phyloP scores from a whole-genome alignment of 2,329 filamentous ascomycete genomes.

The Fusarium nisikadoi region DNA sequence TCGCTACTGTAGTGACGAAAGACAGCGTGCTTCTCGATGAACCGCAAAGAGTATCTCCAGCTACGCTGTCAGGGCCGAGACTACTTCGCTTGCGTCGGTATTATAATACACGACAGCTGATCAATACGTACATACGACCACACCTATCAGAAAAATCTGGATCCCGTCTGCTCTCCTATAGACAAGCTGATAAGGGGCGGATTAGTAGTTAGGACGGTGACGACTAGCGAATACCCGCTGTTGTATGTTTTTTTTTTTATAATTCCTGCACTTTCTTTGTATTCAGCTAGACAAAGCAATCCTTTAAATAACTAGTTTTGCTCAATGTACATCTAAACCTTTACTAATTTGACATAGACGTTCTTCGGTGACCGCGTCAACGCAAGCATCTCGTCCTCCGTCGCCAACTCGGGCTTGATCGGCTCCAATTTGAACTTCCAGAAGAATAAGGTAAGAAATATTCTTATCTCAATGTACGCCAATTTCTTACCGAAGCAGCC shows the following conservation, averaged over 20 bases:
- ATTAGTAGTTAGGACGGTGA: background rate
- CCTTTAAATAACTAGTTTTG: too few species aligned
- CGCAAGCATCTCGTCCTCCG: slow-evolving; percentile 12
- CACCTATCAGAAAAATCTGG: background rate
- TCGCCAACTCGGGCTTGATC: background rate
- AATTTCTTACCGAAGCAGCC: slow-evolving; percentile 37
- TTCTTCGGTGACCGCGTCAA: slow-evolving; percentile 26
- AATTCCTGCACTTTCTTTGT: too few species aligned
- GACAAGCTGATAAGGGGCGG: background rate
- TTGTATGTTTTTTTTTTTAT: background rate
- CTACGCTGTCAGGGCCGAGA: too few species aligned
- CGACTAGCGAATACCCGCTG: background rate
- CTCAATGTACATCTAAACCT: background rate
- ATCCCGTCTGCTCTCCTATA: background rate
- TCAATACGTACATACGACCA: background rate
- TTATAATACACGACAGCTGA: too few species aligned
- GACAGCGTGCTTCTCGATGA: too few species aligned
- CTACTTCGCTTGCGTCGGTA: too few species aligned
- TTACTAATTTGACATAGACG: slow-evolving; percentile 10
- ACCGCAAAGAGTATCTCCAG: too few species aligned
- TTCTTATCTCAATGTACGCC: slow-evolving; percentile 27
- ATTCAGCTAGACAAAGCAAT: too few species aligned
- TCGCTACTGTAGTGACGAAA: too few species aligned
- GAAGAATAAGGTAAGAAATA: slow-evolving; percentile 15
- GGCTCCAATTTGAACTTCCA: slow-evolving; percentile 18